phyloP scores from a whole-genome alignment of 2,329 filamentous ascomycete genomes.

The Claviceps spartinae region DNA sequence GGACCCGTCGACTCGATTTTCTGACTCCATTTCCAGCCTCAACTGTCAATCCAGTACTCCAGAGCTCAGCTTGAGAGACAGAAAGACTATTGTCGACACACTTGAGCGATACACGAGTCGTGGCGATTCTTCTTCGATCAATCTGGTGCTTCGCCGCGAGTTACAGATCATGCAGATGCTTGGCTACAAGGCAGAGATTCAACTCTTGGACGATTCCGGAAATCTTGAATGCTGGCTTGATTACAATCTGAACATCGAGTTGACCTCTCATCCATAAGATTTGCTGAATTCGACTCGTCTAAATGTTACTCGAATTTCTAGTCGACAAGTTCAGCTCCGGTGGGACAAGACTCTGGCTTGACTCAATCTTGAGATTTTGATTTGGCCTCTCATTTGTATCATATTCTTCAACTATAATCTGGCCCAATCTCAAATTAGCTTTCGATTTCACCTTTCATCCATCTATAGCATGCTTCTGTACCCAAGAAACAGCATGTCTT shows the following conservation, averaged over 20 bases:
- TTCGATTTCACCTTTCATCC: no score
- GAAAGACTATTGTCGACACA: constrained; percentile 40
- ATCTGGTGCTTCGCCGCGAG: constrained; percentile 31
- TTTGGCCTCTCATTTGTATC: no score
- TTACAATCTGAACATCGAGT: constrained; percentile 17
- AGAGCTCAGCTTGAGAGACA: constrained; percentile 40
- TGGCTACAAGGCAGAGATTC: constrained; percentile 65
- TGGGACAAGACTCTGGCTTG: no score
- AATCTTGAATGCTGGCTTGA: constrained; percentile 38
- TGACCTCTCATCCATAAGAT: background rate
- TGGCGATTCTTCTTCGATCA: background rate
- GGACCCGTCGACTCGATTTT: background rate
- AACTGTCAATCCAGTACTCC: constrained; percentile 16
- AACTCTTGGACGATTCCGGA: constrained; percentile 47
- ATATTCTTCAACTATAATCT: no score
- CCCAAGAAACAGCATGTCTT: no score
- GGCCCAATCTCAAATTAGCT: no score
- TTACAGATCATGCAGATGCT: constrained; percentile 62
- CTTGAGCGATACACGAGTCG: constrained; percentile 28
- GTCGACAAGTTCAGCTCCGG: no score
- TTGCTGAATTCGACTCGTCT: no score
- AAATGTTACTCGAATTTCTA: no score
- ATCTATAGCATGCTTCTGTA: no score
- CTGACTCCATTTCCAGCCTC: constrained; percentile 13
- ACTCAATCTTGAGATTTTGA: no score